Conservation (phyloP, 768 basidiomycete species). For the Rhodotorula kratochvilovae region DNA sequence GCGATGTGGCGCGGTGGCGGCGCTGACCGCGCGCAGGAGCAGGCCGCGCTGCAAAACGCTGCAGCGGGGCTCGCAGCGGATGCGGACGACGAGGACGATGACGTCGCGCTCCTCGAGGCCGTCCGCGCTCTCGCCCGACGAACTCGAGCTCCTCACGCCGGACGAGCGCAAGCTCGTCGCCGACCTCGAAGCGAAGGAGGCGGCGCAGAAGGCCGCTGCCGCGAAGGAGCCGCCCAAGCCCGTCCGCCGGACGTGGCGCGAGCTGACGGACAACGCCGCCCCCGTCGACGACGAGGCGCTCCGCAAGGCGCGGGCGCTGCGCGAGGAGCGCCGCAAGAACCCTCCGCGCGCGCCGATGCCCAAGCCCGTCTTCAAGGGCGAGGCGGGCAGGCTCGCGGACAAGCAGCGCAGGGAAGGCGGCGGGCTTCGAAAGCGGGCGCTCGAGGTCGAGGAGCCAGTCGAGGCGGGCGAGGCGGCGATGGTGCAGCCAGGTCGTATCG, state of each 20-base stretch:
- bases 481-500: too few species aligned
- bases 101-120: slow-evolving; percentile 13
- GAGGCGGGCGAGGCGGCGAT: too few species aligned
- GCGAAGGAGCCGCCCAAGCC: background rate
- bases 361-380: slow-evolving; percentile 4
- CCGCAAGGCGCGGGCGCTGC: background rate
- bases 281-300: background rate
- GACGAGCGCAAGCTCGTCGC: slow-evolving; percentile 3
- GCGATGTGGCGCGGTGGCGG: background rate
- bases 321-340: background rate
- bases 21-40: background rate
- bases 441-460: background rate
- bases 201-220: background rate
- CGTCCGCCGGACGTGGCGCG: background rate
- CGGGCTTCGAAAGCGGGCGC: background rate
- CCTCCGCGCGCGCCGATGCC: background rate
- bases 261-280: background rate
- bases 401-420: background rate
- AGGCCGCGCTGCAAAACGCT: background rate
- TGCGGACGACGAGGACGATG: background rate
- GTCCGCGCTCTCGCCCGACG: background rate
- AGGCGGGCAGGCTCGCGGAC: background rate
- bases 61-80: background rate
- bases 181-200: slow-evolving; percentile 5
- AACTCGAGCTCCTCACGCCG: background rate